Evolutionary conservation across 495 filamentous ascomycete species (phyloP).

Genomic region (Neurospora sublineolata): DNA sequence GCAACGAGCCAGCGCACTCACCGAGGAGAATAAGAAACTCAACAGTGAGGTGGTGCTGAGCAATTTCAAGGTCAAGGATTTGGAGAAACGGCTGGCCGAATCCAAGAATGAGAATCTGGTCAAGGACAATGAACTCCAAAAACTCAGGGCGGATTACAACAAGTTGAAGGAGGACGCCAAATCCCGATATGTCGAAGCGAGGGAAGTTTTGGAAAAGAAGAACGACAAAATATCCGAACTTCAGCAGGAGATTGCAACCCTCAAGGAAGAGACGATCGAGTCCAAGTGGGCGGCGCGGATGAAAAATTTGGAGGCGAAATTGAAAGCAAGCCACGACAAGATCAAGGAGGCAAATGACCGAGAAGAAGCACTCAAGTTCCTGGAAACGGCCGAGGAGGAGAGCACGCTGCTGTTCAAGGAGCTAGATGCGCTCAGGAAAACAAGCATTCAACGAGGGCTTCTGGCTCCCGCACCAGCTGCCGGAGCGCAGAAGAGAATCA

Average conservation of each 20-base stretch:
- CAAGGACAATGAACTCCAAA: slow-evolving; percentile 42
- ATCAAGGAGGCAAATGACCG: slow-evolving; percentile 5
- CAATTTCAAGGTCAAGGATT: slow-evolving; percentile 26
- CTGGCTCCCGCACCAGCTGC: neutral
- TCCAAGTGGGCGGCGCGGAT: slow-evolving; percentile 9
- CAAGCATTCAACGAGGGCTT: slow-evolving; percentile 4
- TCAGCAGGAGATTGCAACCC: slow-evolving; percentile 17
- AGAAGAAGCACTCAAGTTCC: slow-evolving; percentile 8
- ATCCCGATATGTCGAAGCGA: slow-evolving; percentile 37
- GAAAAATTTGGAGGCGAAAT: slow-evolving; percentile 15
- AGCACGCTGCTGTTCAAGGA: slow-evolving; percentile 10
- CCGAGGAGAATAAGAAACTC: slow-evolving; percentile 36
- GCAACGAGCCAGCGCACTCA: slow-evolving; percentile 28
- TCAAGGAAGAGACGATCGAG: slow-evolving; percentile 14
- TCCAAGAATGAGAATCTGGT: slow-evolving; percentile 29
- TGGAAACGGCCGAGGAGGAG: slow-evolving; percentile 13
- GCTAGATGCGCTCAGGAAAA: slow-evolving; percentile 10
- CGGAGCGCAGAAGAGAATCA: neutral
- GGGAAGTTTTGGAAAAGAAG: slow-evolving; percentile 50
- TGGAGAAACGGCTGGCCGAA: slow-evolving; percentile 31
- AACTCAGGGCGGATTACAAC: slow-evolving; percentile 40
- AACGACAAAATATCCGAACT: slow-evolving; percentile 48
- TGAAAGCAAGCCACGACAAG: slow-evolving; percentile 8
- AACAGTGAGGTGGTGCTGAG: slow-evolving; percentile 27
- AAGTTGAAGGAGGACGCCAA: slow-evolving; percentile 52